Base-by-base conservation (phyloP, 495 filamentous ascomycete genomes). In the Cryomyces antarcticus region DNA sequence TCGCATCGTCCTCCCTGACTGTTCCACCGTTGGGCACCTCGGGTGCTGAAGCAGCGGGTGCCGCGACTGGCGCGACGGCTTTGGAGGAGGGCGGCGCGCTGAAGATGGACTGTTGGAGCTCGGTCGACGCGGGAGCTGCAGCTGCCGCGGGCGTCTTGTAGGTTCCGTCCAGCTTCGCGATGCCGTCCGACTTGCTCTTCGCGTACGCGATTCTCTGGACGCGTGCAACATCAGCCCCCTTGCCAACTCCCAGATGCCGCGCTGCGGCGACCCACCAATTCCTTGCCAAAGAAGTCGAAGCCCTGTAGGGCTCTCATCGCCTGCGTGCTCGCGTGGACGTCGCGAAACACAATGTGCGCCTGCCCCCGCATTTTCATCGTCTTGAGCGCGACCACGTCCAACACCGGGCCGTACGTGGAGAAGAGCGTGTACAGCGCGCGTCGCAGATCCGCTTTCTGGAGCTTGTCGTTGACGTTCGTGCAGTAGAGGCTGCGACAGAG, bases 301-400 rank as follows among this genome's bases (percentile, higher is more conserved):
- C 83, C 84, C 50, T 96, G 78, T 28, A 93, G 63, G 29, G 81
- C 74, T 43, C 87, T 68, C 76, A 96, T 79, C 2, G 89, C 89
- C 53, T 92, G 82, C 30, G 86, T 89, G 38, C 83, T 85, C 3
- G 78, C 71, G 45, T 88, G 78, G 9, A 87, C 64, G 55, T 99
- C 89, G 46, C 80, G 74, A 58, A 83, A 95, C 4, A 87, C 82
- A 38, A 99, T 67, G 55, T 95, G 87, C 41, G 89, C 92, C 58
- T 96, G 89, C 2, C 89, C 89, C 31, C 92, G 80, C 80, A 93
- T 87, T 62, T 85, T 86, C 52, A 65, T 65, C 0, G 82, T 89
- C 61, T 82, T 86, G 52, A 94, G 67, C 30, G 82, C 80, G 30
- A 93, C 80, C n/a, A 99, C 77, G 55, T 96, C 89, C 39, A 99